phyloP scores from a whole-genome alignment of 2,329 filamentous ascomycete species.

The Huntiella moniliformis region DNA sequence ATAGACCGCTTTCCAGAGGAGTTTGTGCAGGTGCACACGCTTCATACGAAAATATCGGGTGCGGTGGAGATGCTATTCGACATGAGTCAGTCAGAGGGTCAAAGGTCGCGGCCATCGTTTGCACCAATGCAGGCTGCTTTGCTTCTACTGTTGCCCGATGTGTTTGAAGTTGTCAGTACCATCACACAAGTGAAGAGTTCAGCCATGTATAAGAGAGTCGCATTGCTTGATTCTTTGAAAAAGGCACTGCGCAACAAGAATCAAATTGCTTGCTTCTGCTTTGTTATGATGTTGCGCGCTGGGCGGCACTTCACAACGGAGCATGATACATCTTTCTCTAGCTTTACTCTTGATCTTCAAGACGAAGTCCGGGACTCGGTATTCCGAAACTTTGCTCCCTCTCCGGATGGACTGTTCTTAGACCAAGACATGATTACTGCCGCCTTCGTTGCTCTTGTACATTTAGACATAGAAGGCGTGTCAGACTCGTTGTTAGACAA shows the following conservation, averaged over 20 bases:
- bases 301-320: conserved; percentile 45
- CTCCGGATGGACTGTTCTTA: conserved; percentile 30
- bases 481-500: conserved; percentile 36
- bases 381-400: conserved; percentile 33
- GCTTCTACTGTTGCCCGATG: conserved; percentile 45
- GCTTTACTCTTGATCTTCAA: conserved; percentile 51
- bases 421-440: conserved; percentile 48
- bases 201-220: conserved; percentile 45
- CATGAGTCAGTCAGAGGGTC: conserved; percentile 40
- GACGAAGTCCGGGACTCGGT: conserved; percentile 49
- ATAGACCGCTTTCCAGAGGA: conserved; percentile 45
- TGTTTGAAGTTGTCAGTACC: conserved; percentile 52
- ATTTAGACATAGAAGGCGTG: conserved; percentile 40
- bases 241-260: conserved; percentile 46
- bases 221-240: conserved; percentile 42
- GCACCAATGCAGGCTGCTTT: conserved; percentile 43
- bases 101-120: conserved; percentile 37
- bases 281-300: conserved; percentile 42
- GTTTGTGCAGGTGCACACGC: conserved; percentile 43
- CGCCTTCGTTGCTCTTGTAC: conserved; percentile 44
- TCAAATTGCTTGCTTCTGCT: conserved; percentile 47
- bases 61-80: conserved; percentile 50
- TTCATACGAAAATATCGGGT: conserved; percentile 42
- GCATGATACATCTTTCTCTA: conserved; percentile 43
- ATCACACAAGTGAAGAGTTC: conserved; percentile 43